Evolutionary conservation across 2,329 filamentous ascomycete genomes (phyloP).

Genomic region (Ceratocystis cacaofunesta): DNA sequence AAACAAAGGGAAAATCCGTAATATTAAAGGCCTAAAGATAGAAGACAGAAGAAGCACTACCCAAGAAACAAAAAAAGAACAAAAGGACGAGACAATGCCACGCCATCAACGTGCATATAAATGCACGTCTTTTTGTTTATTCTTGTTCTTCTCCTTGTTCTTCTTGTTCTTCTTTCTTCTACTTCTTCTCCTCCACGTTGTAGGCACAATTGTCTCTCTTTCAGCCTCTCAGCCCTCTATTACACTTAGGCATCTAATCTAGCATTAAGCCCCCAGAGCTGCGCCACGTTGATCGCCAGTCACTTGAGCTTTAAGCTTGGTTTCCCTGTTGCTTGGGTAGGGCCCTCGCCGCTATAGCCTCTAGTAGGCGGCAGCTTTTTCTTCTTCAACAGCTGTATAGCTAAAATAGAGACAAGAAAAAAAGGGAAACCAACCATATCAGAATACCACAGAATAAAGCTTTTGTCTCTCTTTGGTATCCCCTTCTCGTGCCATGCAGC

Average conservation of each 20-base stretch:
- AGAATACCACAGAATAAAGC: too few species aligned
- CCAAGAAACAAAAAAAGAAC: background rate
- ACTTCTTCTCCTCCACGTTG: background rate
- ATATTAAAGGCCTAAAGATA: too few species aligned
- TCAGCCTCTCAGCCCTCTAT: too few species aligned
- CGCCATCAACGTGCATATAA: too few species aligned
- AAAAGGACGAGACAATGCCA: background rate
- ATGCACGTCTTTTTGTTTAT: background rate
- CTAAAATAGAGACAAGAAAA: background rate
- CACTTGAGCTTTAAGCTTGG: background rate
- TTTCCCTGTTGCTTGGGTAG: background rate
- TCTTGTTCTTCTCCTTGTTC: background rate
- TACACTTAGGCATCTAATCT: background rate
- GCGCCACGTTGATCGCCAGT: constrained; percentile 5
- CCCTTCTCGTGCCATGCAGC: background rate
- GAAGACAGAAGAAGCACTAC: background rate
- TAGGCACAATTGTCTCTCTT: background rate
- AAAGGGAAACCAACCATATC: background rate
- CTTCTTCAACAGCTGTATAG: background rate
- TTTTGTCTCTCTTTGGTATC: background rate
- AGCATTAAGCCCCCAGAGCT: background rate
- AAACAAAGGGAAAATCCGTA: too few species aligned
- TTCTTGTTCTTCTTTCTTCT: background rate
- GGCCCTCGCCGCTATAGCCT: background rate
- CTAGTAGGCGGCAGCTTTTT: background rate